Evolutionary conservation across 2,329 filamentous ascomycete species (phyloP).

Genomic region (Xylariaceae sp.): DNA sequence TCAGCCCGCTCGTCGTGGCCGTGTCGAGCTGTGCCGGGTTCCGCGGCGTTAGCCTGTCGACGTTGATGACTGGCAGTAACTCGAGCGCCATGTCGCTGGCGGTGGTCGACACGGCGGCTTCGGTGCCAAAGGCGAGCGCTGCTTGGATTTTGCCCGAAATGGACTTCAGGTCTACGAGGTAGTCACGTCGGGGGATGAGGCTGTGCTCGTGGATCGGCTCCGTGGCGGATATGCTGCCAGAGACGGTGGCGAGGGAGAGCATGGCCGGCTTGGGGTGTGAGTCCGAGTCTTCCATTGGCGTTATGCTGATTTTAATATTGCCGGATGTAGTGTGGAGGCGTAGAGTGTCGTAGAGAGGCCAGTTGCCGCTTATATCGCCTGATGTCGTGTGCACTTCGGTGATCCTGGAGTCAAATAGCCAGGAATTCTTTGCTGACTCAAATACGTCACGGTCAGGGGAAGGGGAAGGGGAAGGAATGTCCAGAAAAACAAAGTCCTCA

Average conservation of each 20-base stretch:
- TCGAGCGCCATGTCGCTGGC: slow-evolving; percentile 39
- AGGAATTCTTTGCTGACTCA: slow-evolving; percentile 31
- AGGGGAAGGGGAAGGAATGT: no score
- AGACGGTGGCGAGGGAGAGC: slow-evolving; percentile 39
- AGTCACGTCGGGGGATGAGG: slow-evolving; percentile 42
- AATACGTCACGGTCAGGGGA: slow-evolving; percentile 15
- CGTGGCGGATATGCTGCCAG: slow-evolving; percentile 38
- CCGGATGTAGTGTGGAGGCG: slow-evolving; percentile 42
- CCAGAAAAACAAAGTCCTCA: no score
- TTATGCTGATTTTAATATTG: slow-evolving; percentile 36
- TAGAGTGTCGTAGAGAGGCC: slow-evolving; percentile 47
- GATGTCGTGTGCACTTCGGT: slow-evolving; percentile 40
- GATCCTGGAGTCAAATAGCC: slow-evolving; percentile 39
- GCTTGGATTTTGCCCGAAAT: slow-evolving; percentile 41
- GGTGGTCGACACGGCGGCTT: slow-evolving; percentile 34
- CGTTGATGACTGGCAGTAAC: slow-evolving; percentile 41
- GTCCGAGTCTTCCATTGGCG: slow-evolving; percentile 36
- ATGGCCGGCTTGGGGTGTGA: slow-evolving; percentile 35
- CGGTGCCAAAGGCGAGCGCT: slow-evolving; percentile 36
- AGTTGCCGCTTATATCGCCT: slow-evolving; percentile 42
- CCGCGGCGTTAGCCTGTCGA: slow-evolving; percentile 14
- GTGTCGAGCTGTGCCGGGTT: slow-evolving; percentile 35
- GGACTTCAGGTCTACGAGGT: slow-evolving; percentile 40
- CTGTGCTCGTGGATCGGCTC: slow-evolving; percentile 35
- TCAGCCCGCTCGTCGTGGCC: slow-evolving; percentile 40